Percentiles rank a stretch among this genome's conserved stretches.
Evolutionary conservation across 805 yeast species (phyloP).

Genomic region (Blastobotrys mokoenaii): DNA sequence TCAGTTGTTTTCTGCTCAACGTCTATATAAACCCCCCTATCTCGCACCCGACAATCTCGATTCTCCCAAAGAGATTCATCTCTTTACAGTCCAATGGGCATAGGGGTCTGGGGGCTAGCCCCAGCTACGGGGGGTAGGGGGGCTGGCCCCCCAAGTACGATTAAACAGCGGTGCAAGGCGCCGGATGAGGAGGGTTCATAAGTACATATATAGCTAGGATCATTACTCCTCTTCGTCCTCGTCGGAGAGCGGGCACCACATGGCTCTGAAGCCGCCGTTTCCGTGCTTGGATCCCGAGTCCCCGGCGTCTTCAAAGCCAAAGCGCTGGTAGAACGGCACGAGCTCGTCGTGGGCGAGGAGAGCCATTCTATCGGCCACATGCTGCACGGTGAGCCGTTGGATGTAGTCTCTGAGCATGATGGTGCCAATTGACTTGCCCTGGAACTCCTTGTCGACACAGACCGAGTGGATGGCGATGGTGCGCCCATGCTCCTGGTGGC

Average conservation of each 20-base stretch:
- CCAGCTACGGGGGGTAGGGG: no score
- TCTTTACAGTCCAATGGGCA: no score
- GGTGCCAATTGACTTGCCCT: conserved; percentile 76
- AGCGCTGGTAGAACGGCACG: conserved; percentile 67
- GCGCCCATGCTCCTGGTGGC: conserved; percentile 70
- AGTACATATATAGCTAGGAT: no score
- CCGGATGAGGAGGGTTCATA: no score
- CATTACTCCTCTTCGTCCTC: conserved; percentile 16
- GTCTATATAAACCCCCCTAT: no score
- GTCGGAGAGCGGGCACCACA: conserved; percentile 14
- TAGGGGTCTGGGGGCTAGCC: no score
- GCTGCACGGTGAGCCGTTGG: conserved; percentile 82
- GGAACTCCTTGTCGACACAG: conserved; percentile 68
- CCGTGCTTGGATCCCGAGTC: conserved; percentile 15
- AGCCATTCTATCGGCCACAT: conserved; percentile 68
- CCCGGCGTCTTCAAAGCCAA: conserved; percentile 67
- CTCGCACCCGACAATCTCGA: no score
- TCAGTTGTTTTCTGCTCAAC: no score
- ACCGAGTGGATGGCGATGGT: conserved; percentile 77
- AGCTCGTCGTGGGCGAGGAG: conserved; percentile 64
- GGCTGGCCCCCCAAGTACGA: no score
- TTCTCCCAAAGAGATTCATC: no score
- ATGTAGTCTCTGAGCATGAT: conserved; percentile 79
- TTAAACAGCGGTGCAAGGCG: no score
- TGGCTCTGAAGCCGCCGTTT: conserved; percentile 19